These are phyloP conservation scores for Croton setiger DNA, from an alignment of 441 rosid genomes.

Conservation along the genomic window DNA sequence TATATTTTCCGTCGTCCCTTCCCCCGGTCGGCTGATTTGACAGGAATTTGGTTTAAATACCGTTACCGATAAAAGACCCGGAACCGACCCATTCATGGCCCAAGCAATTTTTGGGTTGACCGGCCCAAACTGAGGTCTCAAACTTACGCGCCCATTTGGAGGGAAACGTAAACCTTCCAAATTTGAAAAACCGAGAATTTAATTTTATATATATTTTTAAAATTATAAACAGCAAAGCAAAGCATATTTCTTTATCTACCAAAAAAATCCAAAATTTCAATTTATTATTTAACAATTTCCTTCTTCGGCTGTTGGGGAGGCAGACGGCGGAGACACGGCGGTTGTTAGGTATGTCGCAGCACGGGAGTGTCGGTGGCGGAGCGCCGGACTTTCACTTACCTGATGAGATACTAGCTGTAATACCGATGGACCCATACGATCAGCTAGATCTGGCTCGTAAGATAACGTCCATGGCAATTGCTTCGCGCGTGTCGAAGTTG, in stretches of 20 bases:
- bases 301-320: background rate
- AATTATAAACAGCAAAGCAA: background rate
- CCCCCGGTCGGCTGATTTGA: too few relatives aligned
- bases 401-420: slow-evolving; percentile 68
- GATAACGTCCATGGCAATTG: slow-evolving; percentile 87
- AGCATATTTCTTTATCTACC: background rate
- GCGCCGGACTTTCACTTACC: slow-evolving; percentile 58
- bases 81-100: too few relatives aligned
- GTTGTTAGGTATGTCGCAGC: slow-evolving; percentile 22
- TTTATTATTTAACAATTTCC: background rate
- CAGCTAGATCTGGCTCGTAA: slow-evolving; percentile 89
- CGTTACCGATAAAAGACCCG: too few relatives aligned
- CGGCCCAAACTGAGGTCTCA: background rate
- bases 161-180: slow-evolving; percentile 21
- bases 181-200: slow-evolving; percentile 5
- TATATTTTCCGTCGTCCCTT: too few relatives aligned
- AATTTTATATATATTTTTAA: background rate
- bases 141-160: slow-evolving; percentile 13
- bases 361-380: slow-evolving; percentile 26
- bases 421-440: slow-evolving; percentile 78
- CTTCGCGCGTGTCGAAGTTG: slow-evolving; percentile 71
- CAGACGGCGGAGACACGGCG: background rate
- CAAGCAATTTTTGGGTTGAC: background rate
- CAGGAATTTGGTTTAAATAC: too few relatives aligned
- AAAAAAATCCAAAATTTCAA: background rate